Percentiles rank a stretch among this genome's conserved stretches.
phyloP scores from a whole-genome alignment of 768 basidiomycete species.

The Suillus decipiens region DNA sequence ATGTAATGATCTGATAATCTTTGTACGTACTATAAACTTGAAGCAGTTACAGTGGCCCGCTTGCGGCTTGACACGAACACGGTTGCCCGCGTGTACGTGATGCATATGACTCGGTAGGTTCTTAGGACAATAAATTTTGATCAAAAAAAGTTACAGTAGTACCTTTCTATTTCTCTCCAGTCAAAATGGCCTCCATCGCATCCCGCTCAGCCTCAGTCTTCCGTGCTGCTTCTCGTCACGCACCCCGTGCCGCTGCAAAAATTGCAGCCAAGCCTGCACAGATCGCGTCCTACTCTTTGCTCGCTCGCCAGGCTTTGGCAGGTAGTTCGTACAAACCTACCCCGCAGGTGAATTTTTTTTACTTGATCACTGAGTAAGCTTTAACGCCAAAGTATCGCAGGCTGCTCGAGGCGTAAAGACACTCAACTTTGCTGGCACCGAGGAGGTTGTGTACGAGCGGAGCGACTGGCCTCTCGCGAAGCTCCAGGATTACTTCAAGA shows the following conservation, averaged over 20 bases:
- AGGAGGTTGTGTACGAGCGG: constrained; percentile 94
- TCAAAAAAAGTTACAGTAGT: neutral
- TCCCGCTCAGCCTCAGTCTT: constrained; percentile 67
- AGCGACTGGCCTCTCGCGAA: constrained; percentile 97
- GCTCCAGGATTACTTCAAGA: constrained; percentile 99
- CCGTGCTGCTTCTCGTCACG: constrained; percentile 66
- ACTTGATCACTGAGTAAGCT: neutral
- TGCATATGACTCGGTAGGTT: neutral
- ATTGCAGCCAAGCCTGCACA: constrained; percentile 44
- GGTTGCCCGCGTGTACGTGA: neutral
- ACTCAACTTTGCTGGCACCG: constrained; percentile 92
- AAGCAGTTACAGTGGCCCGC: neutral
- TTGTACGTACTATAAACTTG: neutral
- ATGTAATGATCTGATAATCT: neutral
- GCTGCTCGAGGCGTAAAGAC: constrained; percentile 85
- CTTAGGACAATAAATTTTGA: constrained; percentile 4
- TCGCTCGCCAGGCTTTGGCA: constrained; percentile 46
- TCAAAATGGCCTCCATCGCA: constrained; percentile 62
- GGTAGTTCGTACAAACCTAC: constrained; percentile 31
- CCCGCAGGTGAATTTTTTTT: constrained; percentile 35
- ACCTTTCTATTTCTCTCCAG: constrained; percentile 1
- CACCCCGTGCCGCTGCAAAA: constrained; percentile 50
- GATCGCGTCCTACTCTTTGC: constrained; percentile 68
- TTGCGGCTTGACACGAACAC: neutral
- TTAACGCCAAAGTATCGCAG: constrained; percentile 25